Evolutionary conservation across 2,329 filamentous ascomycete genomes (phyloP).

Genomic region (Microsporum audouinii): DNA sequence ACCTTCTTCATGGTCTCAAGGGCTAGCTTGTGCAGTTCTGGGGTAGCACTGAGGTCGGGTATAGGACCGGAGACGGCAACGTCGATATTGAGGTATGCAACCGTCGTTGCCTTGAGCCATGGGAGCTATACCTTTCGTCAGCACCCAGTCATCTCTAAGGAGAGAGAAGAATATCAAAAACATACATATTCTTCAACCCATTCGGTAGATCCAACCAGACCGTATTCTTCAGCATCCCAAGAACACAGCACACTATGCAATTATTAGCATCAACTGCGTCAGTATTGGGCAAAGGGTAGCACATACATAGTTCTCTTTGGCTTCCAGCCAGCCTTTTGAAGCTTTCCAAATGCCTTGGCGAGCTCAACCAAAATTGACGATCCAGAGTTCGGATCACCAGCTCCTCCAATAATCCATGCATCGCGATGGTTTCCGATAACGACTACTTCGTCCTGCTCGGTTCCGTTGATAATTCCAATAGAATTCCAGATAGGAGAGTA

Average conservation of each 20-base stretch:
- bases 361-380: constrained; percentile 41
- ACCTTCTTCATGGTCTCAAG: constrained; percentile 32
- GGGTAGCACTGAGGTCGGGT: constrained; percentile 29
- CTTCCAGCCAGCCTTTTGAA: constrained; percentile 41
- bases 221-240: constrained; percentile 31
- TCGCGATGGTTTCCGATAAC: constrained; percentile 45
- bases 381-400: constrained; percentile 43
- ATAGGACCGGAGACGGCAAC: constrained; percentile 37
- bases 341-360: constrained; percentile 39
- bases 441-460: constrained; percentile 31
- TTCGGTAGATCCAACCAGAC: constrained; percentile 34
- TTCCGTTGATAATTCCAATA: constrained; percentile 23
- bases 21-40: constrained; percentile 30
- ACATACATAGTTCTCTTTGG: constrained; percentile 39
- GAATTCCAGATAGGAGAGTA: constrained; percentile 20
- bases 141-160: neutral
- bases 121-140: constrained; percentile 21
- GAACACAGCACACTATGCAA: constrained; percentile 20
- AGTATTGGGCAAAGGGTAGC: neutral
- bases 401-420: constrained; percentile 45
- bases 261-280: neutral
- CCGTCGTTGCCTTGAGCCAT: constrained; percentile 35
- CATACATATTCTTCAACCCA: constrained; percentile 39
- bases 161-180: neutral
- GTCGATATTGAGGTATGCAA: constrained; percentile 44